A percentile compares a stretch with the other conserved stretches of the same genome.
Evolutionary conservation across 2,329 filamentous ascomycete species (phyloP).

Genomic region (Aureobasidium mangrovei): DNA sequence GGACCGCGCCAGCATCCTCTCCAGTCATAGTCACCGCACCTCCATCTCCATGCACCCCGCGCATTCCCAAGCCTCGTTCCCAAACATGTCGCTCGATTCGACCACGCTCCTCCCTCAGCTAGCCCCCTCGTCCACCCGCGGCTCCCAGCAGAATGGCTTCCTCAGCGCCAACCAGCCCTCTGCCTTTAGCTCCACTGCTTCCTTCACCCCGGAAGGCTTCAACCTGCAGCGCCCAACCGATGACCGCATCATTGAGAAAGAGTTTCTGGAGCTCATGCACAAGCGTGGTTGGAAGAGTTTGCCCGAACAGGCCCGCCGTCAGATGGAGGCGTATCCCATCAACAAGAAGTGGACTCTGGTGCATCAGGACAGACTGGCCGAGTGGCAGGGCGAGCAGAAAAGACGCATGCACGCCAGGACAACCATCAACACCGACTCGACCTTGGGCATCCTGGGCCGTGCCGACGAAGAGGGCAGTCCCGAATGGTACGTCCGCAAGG

Average conservation of each 20-base stretch:
- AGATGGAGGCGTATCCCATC: constrained; percentile 93
- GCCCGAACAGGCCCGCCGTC: constrained; percentile 83
- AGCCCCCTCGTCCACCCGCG: constrained; percentile 31
- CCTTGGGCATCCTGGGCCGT: constrained; percentile 61
- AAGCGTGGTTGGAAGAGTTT: constrained; percentile 97
- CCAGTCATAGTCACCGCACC: constrained; percentile 47
- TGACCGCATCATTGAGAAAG: constrained; percentile 76
- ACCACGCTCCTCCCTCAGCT: constrained; percentile 32
- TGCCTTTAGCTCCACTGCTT: constrained; percentile 40
- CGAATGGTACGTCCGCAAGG: constrained; percentile 95
- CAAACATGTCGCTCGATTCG: constrained; percentile 35
- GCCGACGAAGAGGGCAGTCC: constrained; percentile 93
- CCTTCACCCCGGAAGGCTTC: constrained; percentile 46
- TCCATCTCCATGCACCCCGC: constrained; percentile 45
- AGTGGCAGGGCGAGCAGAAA: constrained; percentile 92
- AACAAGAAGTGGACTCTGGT: constrained; percentile 97
- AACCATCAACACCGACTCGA: constrained; percentile 56
- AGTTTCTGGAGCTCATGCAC: constrained; percentile 91
- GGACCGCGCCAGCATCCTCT: constrained; percentile 58
- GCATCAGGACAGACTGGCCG: constrained; percentile 86
- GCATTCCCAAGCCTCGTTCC: constrained; percentile 47
- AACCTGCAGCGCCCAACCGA: constrained; percentile 66
- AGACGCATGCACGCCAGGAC: constrained; percentile 64
- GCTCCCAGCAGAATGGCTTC: constrained; percentile 31
- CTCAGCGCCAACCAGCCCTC: constrained; percentile 36